Evolutionary conservation across 495 filamentous ascomycete species (phyloP), one percentile per base, ranked within the genome.

Genomic region (Penicillium robsamsonii): DNA sequence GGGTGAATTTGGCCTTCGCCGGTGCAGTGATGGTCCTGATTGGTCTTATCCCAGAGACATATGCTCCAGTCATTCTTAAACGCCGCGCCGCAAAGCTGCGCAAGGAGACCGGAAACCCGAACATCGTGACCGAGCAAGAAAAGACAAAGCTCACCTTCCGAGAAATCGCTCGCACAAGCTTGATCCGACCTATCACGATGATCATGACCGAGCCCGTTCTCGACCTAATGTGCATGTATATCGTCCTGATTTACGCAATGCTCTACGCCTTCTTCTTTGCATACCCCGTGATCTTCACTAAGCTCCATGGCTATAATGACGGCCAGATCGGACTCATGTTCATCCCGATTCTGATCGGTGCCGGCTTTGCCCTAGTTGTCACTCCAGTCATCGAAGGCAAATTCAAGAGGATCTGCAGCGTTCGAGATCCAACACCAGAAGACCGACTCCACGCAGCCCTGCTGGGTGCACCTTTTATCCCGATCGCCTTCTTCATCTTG

Each of bases 261-360:
- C 71, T 90, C 0, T 92, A 92, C 67, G 77, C 91, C 15, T 80
- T 91, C 50, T 88, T 90, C 74, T 86, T 85, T 22, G 87, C 87
- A n/a, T 84, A 89, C 68, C 81, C 85, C 1, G 60, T 68, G 18
- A 80, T 90, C 30, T 91, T 83, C 63, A 65, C 74, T 2, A 57
- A 70, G 22, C 68, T 79, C 1, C 89, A 90, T 66, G 65, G 68
- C 53, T 71, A 64, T 56, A 73, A 69, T 44, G 65, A 70, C 27
- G 67, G 70, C 20, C 65, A 70, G 31, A 68, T 68, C 20, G 67
- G 67, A 0, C 50, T 73, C 8, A 71, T 70, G 65, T 73, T 73
- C 46, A 69, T 70, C 20, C 63, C 66, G 1, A 70, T 73, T 40
- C 38, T 73, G 24, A 69, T 71, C 17, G 70, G 70, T 11, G 91